Conservation (phyloP, 2,329 filamentous ascomycete genomes). For the Orbilia ellipsospora region DNA sequence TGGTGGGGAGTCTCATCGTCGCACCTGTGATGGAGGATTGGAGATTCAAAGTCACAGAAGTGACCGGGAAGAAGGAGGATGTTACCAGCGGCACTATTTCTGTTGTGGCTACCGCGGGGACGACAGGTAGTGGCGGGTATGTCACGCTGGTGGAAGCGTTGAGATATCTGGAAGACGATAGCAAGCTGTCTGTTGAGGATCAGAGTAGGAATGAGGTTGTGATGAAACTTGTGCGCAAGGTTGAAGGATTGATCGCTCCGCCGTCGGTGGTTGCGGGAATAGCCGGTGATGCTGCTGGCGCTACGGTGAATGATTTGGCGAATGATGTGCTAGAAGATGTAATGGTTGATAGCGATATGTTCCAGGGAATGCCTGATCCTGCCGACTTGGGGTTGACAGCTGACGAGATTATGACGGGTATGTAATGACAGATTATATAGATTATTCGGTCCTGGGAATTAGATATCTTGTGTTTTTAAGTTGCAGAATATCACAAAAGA, state of each 20-base stretch:
- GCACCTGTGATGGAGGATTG: slow-evolving; percentile 48
- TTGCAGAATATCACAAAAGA: not conserved
- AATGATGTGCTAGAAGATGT: slow-evolving; percentile 50
- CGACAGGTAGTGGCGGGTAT: slow-evolving; percentile 23
- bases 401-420: slow-evolving; percentile 53
- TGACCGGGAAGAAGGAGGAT: slow-evolving; percentile 51
- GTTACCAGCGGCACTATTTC: not conserved
- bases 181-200: slow-evolving; percentile 48
- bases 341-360: slow-evolving; percentile 53
- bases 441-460: not conserved
- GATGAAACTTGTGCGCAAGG: slow-evolving; percentile 48
- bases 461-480: not conserved
- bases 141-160: slow-evolving; percentile 48
- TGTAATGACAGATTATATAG: slow-evolving; percentile 5
- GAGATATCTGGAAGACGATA: slow-evolving; percentile 50
- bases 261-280: slow-evolving; percentile 15
- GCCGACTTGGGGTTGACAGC: slow-evolving; percentile 39
- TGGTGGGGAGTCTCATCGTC: slow-evolving; percentile 46
- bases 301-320: slow-evolving; percentile 41
- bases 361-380: slow-evolving; percentile 31
- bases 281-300: slow-evolving; percentile 6
- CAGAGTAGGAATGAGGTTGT: slow-evolving; percentile 39
- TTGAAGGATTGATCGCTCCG: slow-evolving; percentile 38
- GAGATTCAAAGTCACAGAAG: slow-evolving; percentile 35
- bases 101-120: not conserved